phyloP scores from a whole-genome alignment of 1,284 basidiomycete genomes.

The Puccinia triticina region DNA sequence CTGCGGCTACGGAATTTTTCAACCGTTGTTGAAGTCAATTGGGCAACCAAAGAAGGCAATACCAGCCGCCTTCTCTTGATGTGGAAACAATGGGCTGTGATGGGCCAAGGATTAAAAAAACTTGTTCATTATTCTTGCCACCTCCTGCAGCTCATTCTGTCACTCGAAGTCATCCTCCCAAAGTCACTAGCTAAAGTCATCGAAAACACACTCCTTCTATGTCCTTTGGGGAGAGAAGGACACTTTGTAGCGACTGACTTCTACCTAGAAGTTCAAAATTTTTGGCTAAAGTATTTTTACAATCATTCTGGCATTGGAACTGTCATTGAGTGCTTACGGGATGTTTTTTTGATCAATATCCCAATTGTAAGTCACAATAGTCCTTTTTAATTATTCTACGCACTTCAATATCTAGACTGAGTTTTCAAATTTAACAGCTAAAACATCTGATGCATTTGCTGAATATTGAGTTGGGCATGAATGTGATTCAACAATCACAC shows the following conservation, averaged over 20 bases:
- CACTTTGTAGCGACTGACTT: constrained; percentile 33
- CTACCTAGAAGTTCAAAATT: constrained; percentile 22
- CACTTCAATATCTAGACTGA: neutral
- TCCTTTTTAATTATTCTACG: too few relatives aligned
- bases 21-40: constrained; percentile 24
- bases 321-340: neutral
- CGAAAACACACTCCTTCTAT: constrained; percentile 16
- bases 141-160: neutral
- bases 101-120: constrained; percentile 27
- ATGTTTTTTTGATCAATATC: constrained; percentile 7
- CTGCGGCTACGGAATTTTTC: neutral
- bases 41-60: constrained; percentile 17
- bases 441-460: neutral
- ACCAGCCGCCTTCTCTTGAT: neutral
- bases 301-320: constrained; percentile 33
- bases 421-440: neutral
- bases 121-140: constrained; percentile 29
- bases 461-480: neutral
- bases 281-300: constrained; percentile 38
- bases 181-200: constrained; percentile 17
- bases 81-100: constrained; percentile 17
- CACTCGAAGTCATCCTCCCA: constrained; percentile 14
- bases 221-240: neutral
- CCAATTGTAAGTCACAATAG: neutral
- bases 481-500: constrained; percentile 13